Conservation (phyloP, 306 rosid species). For the Vigna reflexopilosa region DNA sequence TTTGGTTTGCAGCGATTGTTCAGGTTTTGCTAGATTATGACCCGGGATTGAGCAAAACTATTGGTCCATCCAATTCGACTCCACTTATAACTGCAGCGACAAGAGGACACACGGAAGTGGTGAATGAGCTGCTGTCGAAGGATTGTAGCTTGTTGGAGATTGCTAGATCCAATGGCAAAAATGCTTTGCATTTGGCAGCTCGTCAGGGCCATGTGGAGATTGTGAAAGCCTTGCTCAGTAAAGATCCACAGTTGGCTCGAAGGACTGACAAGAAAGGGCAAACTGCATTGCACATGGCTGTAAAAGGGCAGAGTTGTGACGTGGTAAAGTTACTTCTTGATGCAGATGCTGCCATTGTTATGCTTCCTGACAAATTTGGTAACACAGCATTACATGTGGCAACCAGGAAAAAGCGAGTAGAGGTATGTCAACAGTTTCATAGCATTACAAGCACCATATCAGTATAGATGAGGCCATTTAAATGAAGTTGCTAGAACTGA, state of each 20-base stretch:
- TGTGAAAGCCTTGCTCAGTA: constrained; percentile 71
- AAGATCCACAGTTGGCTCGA: constrained; percentile 92
- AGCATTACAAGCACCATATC: constrained; percentile 9
- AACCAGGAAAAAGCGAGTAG: constrained; percentile 92
- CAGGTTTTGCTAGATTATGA: constrained; percentile 82
- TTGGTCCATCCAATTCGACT: constrained; percentile 84
- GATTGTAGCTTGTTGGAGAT: constrained; percentile 82
- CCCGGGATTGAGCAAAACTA: constrained; percentile 77
- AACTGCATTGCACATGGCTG: constrained; percentile 99
- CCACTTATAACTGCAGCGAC: constrained; percentile 95
- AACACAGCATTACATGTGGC: constrained; percentile 95
- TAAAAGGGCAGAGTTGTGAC: constrained; percentile 91
- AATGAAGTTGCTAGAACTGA: constrained; percentile 27
- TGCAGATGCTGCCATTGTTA: constrained; percentile 96
- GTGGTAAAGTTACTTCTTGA: constrained; percentile 91
- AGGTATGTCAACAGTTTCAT: constrained; percentile 60
- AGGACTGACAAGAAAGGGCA: constrained; percentile 98
- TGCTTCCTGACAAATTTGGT: constrained; percentile 98
- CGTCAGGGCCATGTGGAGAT: constrained; percentile 91
- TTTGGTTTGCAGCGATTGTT: constrained; percentile 73
- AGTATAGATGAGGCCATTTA: not conserved
- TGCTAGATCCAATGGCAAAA: constrained; percentile 84
- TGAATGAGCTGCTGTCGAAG: constrained; percentile 80
- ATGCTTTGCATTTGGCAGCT: constrained; percentile 92
- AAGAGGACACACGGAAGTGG: constrained; percentile 83